A percentile compares a stretch with the other conserved stretches of the same genome.
Evolutionary conservation across 805 yeast genomes (phyloP).

Genomic region (Lachancea sp.): DNA sequence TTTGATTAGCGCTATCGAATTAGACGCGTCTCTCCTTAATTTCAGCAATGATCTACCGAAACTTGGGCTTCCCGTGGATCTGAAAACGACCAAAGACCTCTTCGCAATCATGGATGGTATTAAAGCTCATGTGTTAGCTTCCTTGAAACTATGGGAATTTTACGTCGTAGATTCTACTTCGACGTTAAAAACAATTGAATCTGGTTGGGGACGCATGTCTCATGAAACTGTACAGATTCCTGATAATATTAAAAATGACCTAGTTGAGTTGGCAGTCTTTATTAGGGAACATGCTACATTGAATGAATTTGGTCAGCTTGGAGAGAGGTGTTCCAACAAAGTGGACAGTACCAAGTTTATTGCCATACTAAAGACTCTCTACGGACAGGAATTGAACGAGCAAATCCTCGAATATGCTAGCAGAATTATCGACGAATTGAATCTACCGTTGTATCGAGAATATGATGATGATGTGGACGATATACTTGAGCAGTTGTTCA

Average conservation of each 20-base stretch:
- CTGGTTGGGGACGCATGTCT: slow-evolving; percentile 30
- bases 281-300: slow-evolving; percentile 38
- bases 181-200: slow-evolving; percentile 37
- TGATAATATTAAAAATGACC: slow-evolving; percentile 34
- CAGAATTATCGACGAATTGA: slow-evolving; percentile 66
- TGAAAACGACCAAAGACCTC: slow-evolving; percentile 50
- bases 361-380: slow-evolving; percentile 40
- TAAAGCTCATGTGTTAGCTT: slow-evolving; percentile 57
- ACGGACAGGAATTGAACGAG: slow-evolving; percentile 32
- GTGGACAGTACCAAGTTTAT: slow-evolving; percentile 48
- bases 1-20: slow-evolving; percentile 72
- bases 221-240: slow-evolving; percentile 40
- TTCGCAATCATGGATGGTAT: slow-evolving; percentile 59
- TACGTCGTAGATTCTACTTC: slow-evolving; percentile 60
- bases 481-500: slow-evolving; percentile 62
- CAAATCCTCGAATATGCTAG: slow-evolving; percentile 38
- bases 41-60: slow-evolving; percentile 54
- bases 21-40: slow-evolving; percentile 61
- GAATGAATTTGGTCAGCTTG: slow-evolving; percentile 39
- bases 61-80: slow-evolving; percentile 55
- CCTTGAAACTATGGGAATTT: slow-evolving; percentile 77
- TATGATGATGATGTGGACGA: slow-evolving; percentile 69
- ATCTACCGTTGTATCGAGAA: slow-evolving; percentile 59
- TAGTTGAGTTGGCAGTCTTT: slow-evolving; percentile 43
- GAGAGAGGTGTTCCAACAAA: slow-evolving; percentile 47